phyloP scores from a whole-genome alignment of 2,329 filamentous ascomycete genomes.

The Microsporum canis region DNA sequence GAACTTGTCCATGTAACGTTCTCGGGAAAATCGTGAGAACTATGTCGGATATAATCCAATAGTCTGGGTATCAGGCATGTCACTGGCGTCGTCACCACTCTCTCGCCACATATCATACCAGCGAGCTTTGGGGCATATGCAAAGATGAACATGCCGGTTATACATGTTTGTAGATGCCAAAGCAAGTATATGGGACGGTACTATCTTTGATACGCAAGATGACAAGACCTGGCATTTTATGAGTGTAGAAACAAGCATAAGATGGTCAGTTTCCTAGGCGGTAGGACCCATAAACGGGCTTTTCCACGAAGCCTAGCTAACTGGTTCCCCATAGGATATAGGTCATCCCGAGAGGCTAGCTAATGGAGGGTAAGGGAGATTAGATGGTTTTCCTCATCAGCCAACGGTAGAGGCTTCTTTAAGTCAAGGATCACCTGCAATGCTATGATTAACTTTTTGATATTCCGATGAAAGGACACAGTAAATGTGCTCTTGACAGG shows the following conservation, averaged over 20 bases:
- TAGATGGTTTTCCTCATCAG: background rate
- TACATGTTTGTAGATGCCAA: background rate
- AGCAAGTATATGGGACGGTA: background rate
- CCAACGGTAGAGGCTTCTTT: background rate
- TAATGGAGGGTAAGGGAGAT: background rate
- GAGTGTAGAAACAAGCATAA: background rate
- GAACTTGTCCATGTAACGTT: background rate
- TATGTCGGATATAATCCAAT: background rate
- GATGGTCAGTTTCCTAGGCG: background rate
- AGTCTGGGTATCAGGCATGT: background rate
- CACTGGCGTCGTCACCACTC: background rate
- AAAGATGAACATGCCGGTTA: background rate
- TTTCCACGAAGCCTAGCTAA: too few relatives aligned
- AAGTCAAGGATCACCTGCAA: background rate
- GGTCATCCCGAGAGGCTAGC: background rate
- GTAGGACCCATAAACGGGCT: too few relatives aligned
- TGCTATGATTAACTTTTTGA: background rate
- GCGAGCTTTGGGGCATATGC: background rate
- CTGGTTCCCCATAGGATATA: background rate
- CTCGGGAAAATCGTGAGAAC: background rate
- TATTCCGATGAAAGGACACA: background rate
- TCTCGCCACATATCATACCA: background rate
- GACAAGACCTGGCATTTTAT: background rate
- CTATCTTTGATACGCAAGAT: background rate
- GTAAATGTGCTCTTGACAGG: background rate